Base-by-base conservation (phyloP, 495 filamentous ascomycete genomes). In the Neurospora sublineolata region DNA sequence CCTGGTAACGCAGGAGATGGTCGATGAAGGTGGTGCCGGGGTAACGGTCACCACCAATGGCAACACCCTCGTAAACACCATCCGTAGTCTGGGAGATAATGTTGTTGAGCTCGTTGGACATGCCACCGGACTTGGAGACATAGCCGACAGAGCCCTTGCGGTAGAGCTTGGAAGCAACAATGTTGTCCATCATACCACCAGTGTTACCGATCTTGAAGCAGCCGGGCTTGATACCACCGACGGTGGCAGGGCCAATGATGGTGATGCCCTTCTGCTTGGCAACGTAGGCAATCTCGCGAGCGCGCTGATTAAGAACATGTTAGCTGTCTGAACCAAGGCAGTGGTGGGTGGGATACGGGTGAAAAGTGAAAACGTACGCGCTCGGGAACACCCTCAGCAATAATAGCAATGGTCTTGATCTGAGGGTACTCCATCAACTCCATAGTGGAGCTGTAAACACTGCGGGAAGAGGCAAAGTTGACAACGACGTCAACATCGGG, bases 141-240 rank as follows among this genome's bases (percentile, higher is more conserved):
- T 99, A 99, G 78, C 92, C 95, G 74, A 99, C 94, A 69, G 96
- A 98, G 76, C 95, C 95, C 84, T 93, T 93, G 83, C 95, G 95
- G 90, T 99, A 99, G 69, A 99, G 93, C 90, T 98, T 99, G 83
- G 96, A 98, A 76, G 95, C 94, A 72, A 99, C 95, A 78, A 99
- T 99, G 88, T 99, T 99, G 89, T 99, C 95, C 95, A 99, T 99
- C 95, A 99, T 99, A 83, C 95, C 95, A 89, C 95, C 95, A 74
- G 95, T 99, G 88, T 99, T 99, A 83, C 95, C 95, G 75, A 99
- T 99, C 89, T 98, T 99, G 89, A 92, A 99, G 79, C 92, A 90
- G 83, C 95, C 96, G 73, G 95, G 95, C 89, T 99, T 99, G 87
- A 99, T 97, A 79, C 95, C 95, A 89, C 95, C 95, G 74, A 99